These are phyloP conservation scores for Avena sativa DNA, from an alignment of 176 grass and related monocot species.

Conservation along the genomic window DNA sequence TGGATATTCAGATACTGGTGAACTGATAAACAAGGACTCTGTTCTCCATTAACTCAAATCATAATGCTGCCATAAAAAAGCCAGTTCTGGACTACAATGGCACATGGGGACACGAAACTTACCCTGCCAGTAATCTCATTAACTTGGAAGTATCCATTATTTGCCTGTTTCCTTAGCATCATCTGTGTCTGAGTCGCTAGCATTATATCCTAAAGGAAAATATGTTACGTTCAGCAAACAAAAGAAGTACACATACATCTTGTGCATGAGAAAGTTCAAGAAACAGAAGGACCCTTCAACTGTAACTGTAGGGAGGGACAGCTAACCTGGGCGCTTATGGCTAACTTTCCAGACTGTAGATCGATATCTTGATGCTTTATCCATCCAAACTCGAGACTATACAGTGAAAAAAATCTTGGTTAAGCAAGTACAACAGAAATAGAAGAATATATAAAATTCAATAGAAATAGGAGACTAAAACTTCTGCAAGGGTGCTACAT, in stretches of 20 bases:
- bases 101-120: conserved; percentile 28
- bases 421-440: conserved; percentile 18
- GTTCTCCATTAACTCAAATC: conserved; percentile 28
- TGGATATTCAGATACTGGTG: neutral
- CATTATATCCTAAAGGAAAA: conserved; percentile 78
- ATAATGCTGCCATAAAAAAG: conserved; percentile 2
- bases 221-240: conserved; percentile 38
- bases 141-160: conserved; percentile 42
- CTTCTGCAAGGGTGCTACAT: neutral
- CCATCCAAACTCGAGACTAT: conserved; percentile 85
- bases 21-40: conserved; percentile 13
- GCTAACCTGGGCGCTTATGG: conserved; percentile 80
- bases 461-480: conserved; percentile 30
- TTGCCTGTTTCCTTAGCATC: conserved; percentile 62
- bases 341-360: conserved; percentile 83
- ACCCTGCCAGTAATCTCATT: conserved; percentile 33
- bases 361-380: conserved; percentile 85
- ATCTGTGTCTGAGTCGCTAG: conserved; percentile 93
- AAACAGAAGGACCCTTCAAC: conserved; percentile 28
- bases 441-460: neutral
- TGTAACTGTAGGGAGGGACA: neutral
- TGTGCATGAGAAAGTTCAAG: neutral
- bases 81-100: neutral
- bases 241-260: conserved; percentile 17
- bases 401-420: conserved; percentile 34